These are phyloP conservation scores for Xylaria grammica DNA, from an alignment of 495 filamentous ascomycete species.

Conservation along the genomic window DNA sequence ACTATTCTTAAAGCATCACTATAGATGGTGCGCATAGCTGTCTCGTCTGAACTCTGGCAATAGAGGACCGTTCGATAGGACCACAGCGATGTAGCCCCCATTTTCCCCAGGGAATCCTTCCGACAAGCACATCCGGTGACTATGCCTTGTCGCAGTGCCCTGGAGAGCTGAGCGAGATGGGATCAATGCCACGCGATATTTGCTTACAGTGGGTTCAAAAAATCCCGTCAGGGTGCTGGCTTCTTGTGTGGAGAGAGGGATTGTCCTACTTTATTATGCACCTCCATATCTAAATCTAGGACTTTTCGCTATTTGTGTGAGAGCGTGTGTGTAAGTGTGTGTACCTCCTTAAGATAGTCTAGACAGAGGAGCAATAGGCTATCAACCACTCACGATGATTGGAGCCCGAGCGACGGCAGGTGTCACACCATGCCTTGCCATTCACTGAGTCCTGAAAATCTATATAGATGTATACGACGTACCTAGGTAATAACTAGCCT, in stretches of 20 bases:
- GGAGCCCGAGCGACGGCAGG: background rate
- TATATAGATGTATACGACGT: background rate
- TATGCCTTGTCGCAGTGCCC: background rate
- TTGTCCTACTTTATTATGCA: background rate
- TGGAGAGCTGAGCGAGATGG: slow-evolving; percentile 18
- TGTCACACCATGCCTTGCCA: background rate
- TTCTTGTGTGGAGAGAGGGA: slow-evolving; percentile 8
- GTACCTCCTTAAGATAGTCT: background rate
- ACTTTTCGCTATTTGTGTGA: background rate
- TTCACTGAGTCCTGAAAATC: background rate
- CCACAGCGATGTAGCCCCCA: slow-evolving; percentile 6
- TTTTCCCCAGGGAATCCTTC: slow-evolving; percentile 20
- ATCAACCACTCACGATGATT: background rate
- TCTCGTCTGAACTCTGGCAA: background rate
- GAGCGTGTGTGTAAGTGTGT: too few species aligned
- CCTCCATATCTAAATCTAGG: background rate
- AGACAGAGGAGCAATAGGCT: background rate
- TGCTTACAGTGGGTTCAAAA: slow-evolving; percentile 19
- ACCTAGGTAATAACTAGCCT: too few species aligned
- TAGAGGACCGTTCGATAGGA: background rate
- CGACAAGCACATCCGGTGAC: slow-evolving; percentile 4
- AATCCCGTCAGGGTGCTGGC: background rate
- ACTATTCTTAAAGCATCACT: slow-evolving; percentile 7
- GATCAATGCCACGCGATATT: slow-evolving; percentile 24
- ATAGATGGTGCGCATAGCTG: slow-evolving; percentile 9